phyloP scores from a whole-genome alignment of 805 yeast genomes.

The Jamesozyma hellenica region DNA sequence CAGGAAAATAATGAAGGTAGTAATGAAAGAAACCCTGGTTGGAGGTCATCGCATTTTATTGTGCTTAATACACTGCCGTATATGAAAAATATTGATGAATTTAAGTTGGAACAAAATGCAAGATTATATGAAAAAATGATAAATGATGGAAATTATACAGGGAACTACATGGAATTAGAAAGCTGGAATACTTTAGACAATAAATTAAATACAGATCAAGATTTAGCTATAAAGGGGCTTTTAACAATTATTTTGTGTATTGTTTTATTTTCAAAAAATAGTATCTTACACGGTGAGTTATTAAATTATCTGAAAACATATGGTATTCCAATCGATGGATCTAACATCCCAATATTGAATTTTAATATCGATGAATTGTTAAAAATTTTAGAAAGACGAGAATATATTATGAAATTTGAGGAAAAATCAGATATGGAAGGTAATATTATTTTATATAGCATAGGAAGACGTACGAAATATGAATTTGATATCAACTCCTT shows the following conservation, averaged over 20 bases:
- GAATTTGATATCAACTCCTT: slow-evolving; percentile 20
- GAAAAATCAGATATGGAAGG: slow-evolving; percentile 20
- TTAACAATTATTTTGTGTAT: slow-evolving; percentile 13
- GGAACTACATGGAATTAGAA: slow-evolving; percentile 9
- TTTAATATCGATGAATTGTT: slow-evolving; percentile 17
- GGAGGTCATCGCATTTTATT: slow-evolving; percentile 18
- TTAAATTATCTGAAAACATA: slow-evolving; percentile 10
- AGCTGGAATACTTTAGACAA: slow-evolving; percentile 10
- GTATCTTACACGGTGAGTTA: slow-evolving; percentile 21
- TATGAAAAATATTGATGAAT: slow-evolving; percentile 9
- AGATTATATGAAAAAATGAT: slow-evolving; percentile 9
- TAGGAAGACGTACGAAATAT: slow-evolving; percentile 23
- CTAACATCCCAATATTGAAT: slow-evolving; percentile 19
- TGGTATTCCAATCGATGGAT: slow-evolving; percentile 24
- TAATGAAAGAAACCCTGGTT: slow-evolving; percentile 1
- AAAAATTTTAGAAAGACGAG: slow-evolving; percentile 14
- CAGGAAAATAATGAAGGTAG: neutral
- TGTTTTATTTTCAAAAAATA: slow-evolving; percentile 22
- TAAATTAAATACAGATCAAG: slow-evolving; percentile 13
- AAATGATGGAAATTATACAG: slow-evolving; percentile 14
- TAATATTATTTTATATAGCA: slow-evolving; percentile 14
- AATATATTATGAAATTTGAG: slow-evolving; percentile 16
- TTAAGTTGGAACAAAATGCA: slow-evolving; percentile 10
- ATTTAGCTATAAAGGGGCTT: slow-evolving; percentile 18
- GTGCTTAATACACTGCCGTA: slow-evolving; percentile 14